Percentiles rank a stretch among this genome's conserved stretches.
Evolutionary conservation across 2,329 filamentous ascomycete species (phyloP).

Genomic region (Ophiostoma novo-ulmi): DNA sequence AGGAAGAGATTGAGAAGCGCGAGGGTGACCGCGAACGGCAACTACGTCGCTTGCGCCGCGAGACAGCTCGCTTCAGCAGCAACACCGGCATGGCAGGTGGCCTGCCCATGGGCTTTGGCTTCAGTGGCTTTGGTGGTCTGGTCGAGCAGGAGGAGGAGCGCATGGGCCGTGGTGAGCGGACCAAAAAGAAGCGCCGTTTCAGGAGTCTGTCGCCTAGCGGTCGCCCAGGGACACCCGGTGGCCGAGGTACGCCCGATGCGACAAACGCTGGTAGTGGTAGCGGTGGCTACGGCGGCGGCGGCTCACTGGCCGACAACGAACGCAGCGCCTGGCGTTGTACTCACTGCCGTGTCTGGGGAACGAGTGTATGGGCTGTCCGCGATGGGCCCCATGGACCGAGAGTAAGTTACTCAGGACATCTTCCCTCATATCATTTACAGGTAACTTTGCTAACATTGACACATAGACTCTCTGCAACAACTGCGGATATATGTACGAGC

Average conservation of each 20-base stretch:
- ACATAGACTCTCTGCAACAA: conserved; percentile 81
- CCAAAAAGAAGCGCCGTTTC: conserved; percentile 92
- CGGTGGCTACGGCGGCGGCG: conserved; percentile 60
- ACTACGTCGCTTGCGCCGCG: conserved; percentile 75
- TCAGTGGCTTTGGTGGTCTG: conserved; percentile 44
- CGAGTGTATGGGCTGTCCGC: conserved; percentile 88
- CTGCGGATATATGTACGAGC: conserved; percentile 83
- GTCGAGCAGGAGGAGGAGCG: conserved; percentile 65
- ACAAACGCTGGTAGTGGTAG: conserved; percentile 52
- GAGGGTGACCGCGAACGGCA: conserved; percentile 92
- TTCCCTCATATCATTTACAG: conserved; percentile 9
- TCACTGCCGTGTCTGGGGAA: conserved; percentile 84
- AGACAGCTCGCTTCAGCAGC: conserved; percentile 88
- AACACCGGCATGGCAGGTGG: conserved; percentile 75
- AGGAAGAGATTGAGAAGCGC: conserved; percentile 95
- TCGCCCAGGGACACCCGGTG: conserved; percentile 61
- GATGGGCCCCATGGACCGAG: conserved; percentile 82
- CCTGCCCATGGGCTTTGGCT: conserved; percentile 50
- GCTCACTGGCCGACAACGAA: conserved; percentile 69
- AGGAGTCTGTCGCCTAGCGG: conserved; percentile 77
- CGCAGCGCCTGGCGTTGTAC: conserved; percentile 77
- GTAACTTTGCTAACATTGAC: background rate
- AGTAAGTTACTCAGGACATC: conserved; percentile 48
- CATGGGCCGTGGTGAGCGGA: conserved; percentile 86
- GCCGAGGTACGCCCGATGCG: conserved; percentile 74